Base-by-base conservation (phyloP, 352 stramenopile genomes). In the Sclerospora graminicola region DNA sequence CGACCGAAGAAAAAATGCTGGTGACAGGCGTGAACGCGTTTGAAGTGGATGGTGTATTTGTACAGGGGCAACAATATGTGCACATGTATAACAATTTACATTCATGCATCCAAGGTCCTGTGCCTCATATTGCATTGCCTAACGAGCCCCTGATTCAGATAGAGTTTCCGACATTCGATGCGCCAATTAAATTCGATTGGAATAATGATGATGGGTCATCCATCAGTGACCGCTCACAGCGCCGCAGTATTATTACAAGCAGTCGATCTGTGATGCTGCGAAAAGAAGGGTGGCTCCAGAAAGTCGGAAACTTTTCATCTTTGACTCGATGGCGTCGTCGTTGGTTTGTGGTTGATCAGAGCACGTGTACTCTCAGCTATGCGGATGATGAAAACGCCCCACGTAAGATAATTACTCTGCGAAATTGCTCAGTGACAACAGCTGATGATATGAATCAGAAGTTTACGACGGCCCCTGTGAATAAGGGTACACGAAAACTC, bases 391-490 rank as follows among this genome's bases (percentile, higher is more conserved):
- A 82, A 38, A 60, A 49, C 32, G 57, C 73, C 29, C 66, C 78
- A 27, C 71, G 69, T 8, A 88, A 89, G 51, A 42, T 82, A 16
- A 88, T 93, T 14, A 74, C 78, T 21, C 48, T 93, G 20, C 68
- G 61, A 21, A 72, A 77, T 33, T 89, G 78, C 46, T 81, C 65
- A 0, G 59, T 93, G 11, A 72, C 63, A 34, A 69, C 76, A 26
- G 81, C 81, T 1, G 69, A 93, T 48, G 72, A 90, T 24, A 84
- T 90, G 73, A 93, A 90, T 43, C 73, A 89, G 27, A 84, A 79
- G 43, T 90, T 85, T 57, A 93, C 74, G 33, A 89, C 78, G 1
- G 73, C 69, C 4, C 75, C 80, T n/a, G 81, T 90, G 20, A 93
- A 88, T 57, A 93, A 80, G 36, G 78, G 79, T 10, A 93, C 81